Base-by-base conservation (phyloP, 1,284 basidiomycete genomes). In the Crucibulum parvulum region DNA sequence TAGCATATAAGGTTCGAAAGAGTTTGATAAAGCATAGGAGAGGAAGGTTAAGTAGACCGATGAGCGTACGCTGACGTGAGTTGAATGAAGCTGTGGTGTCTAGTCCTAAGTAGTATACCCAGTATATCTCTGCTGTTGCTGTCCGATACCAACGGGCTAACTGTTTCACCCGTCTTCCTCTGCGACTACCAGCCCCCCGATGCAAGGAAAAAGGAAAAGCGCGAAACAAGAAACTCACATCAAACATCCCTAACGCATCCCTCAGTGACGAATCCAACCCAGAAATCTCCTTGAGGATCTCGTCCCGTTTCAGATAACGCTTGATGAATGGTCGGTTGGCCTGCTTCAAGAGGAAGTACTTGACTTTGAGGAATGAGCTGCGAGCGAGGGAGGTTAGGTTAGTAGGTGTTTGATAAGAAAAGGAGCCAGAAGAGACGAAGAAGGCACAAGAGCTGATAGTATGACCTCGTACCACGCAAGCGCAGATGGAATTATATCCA, bases 231-330 rank as follows among this genome's bases (percentile, higher is more conserved):
- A 60, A 36, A 73, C 85, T 48, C 60, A 90, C 84, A 24, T 83
- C 80, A 65, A 91, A 89, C 72, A 85, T 75, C 2, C 74, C 74
- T 16, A 90, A 69, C 1, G 87, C 85, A 57, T 90, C 87, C 2
- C 75, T 77, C 9, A 91, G 78, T 6, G 74, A 75, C 2, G 76
- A 77, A 65, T 78, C 73, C 58, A 72, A 73, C 3, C 43, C 63
- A 11, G 62, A 41, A 15, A 75, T 72, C 7, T 73, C 72, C 18
- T 60, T 55, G 45, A 69, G 53, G 37, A 90, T 90, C 63, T 94
- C 89, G 37, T 91, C 89, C 16, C 91, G 83, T 69, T 88, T 88
- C 46, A 93, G 80, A 71, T 92, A 94, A 1, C 91, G 83, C 75
- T 91, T 92, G 59, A 94, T 73, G 75, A 94, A 94, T 0, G 91